A percentile compares a stretch with the other conserved stretches of the same genome.
These are phyloP conservation scores for Thelephora ganbajun DNA, from an alignment of 768 basidiomycete species.

Conservation along the genomic window DNA sequence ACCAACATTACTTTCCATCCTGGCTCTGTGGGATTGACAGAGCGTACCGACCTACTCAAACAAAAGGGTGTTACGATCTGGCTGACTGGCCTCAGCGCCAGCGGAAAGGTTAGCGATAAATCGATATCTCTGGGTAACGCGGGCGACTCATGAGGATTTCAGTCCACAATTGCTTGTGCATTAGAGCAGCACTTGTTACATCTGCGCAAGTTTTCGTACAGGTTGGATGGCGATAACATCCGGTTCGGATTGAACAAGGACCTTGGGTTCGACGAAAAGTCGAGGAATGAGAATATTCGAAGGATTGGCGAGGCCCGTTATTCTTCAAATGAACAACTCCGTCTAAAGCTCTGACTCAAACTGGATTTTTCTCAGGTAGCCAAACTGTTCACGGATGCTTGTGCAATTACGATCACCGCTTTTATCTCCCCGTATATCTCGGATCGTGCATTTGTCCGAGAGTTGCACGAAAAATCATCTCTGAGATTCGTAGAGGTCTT, in stretches of 20 bases:
- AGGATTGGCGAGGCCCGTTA: conserved; percentile 84
- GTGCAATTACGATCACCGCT: conserved; percentile 78
- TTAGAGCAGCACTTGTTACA: conserved; percentile 92
- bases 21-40: conserved; percentile 54
- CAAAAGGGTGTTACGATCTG: conserved; percentile 91
- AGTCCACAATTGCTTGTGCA: conserved; percentile 97
- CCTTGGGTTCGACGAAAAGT: conserved; percentile 84
- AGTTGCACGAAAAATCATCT: conserved; percentile 59
- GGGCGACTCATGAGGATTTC: conserved; percentile 2
- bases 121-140: neutral
- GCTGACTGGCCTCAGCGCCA: conserved; percentile 92
- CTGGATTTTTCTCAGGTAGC: conserved; percentile 51
- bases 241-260: conserved; percentile 96
- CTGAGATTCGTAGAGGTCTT: conserved; percentile 90
- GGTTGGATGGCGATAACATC: conserved; percentile 92
- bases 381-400: conserved; percentile 84
- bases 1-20: conserved; percentile 51
- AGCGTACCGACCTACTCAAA: conserved; percentile 51
- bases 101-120: conserved; percentile 60
- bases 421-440: conserved; percentile 97
- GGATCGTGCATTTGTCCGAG: conserved; percentile 72
- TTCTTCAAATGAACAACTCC: conserved; percentile 5
- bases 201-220: conserved; percentile 72
- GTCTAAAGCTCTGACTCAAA: neutral
- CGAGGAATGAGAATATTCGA: conserved; percentile 90